Percentiles rank a stretch among this genome's conserved stretches.
These are phyloP conservation scores for Epithemia pelagica DNA, from an alignment of 108 stramenopile genomes.

Conservation along the genomic window DNA sequence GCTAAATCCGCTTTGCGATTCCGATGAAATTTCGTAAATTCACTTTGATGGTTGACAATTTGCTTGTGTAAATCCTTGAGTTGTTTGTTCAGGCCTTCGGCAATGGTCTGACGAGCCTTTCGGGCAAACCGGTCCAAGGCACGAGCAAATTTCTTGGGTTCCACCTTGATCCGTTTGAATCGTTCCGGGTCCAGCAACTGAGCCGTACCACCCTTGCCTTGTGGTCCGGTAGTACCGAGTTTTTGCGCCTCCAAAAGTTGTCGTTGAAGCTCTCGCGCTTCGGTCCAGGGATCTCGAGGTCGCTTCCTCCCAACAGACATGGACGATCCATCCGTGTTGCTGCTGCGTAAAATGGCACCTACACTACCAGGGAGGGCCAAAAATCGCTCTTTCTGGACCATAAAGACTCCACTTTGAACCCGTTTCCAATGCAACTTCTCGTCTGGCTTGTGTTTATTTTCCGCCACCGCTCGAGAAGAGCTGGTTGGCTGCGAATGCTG, in stretches of 20 bases:
- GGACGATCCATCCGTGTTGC: conserved; percentile 3
- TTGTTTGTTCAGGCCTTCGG: conserved; percentile 57
- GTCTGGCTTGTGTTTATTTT: conserved; percentile 3
- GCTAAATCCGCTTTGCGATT: conserved; percentile 43
- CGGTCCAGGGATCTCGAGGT: not conserved
- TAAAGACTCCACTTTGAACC: conserved; percentile 38
- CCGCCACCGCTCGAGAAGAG: conserved; percentile 9
- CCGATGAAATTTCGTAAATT: conserved; percentile 76
- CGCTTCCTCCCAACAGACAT: not conserved
- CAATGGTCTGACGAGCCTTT: conserved; percentile 52
- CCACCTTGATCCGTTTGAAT: conserved; percentile 61
- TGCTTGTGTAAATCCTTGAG: conserved; percentile 69
- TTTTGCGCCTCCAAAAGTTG: conserved; percentile 10
- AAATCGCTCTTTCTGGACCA: conserved; percentile 38
- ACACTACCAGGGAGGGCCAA: conserved; percentile 4
- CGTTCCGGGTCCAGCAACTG: conserved; percentile 51
- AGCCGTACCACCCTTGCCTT: conserved; percentile 7
- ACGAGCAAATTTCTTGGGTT: conserved; percentile 67
- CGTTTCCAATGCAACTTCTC: conserved; percentile 38
- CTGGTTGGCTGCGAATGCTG: conserved; percentile 16
- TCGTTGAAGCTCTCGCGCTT: conserved; percentile 9
- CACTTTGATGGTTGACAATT: conserved; percentile 49
- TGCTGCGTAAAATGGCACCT: conserved; percentile 22
- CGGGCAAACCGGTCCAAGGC: conserved; percentile 63
- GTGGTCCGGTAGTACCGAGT: not conserved